Conservation (phyloP, 257 asterid species). For the Solanum sejunctum region DNA sequence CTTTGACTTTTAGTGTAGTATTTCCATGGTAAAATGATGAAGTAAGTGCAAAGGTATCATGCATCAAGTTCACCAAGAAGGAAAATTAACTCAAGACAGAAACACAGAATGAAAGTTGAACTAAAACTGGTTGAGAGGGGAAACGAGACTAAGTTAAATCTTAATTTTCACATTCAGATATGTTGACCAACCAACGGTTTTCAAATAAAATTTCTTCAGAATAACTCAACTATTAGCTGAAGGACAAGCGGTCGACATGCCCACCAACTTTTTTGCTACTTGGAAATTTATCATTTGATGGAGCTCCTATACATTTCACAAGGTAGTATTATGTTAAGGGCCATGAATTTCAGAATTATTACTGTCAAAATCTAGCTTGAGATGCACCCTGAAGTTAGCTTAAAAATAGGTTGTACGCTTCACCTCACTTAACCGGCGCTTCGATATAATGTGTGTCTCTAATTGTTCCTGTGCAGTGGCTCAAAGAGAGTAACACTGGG, state of each 20-base stretch:
- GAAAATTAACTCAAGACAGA: neutral
- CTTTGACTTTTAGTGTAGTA: neutral
- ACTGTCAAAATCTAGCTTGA: neutral
- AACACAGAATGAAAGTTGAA: neutral
- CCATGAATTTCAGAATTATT: neutral
- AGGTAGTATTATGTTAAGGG: neutral
- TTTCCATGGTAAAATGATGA: neutral
- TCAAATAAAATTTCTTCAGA: neutral
- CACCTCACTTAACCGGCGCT: neutral
- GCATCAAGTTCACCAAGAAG: neutral
- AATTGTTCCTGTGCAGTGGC: neutral
- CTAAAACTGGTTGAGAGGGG: neutral
- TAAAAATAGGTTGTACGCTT: neutral
- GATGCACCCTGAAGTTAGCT: neutral
- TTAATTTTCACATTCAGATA: neutral
- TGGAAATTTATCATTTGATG: neutral
- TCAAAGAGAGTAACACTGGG: neutral
- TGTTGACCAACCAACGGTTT: neutral
- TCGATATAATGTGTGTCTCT: neutral
- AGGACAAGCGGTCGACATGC: neutral
- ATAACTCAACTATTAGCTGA: neutral
- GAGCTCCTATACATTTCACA: neutral
- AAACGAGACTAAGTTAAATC: neutral
- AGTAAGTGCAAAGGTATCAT: neutral
- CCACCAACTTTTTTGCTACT: neutral